Conservation (phyloP, 805 yeast species). For the Hyphopichia homilentoma region DNA sequence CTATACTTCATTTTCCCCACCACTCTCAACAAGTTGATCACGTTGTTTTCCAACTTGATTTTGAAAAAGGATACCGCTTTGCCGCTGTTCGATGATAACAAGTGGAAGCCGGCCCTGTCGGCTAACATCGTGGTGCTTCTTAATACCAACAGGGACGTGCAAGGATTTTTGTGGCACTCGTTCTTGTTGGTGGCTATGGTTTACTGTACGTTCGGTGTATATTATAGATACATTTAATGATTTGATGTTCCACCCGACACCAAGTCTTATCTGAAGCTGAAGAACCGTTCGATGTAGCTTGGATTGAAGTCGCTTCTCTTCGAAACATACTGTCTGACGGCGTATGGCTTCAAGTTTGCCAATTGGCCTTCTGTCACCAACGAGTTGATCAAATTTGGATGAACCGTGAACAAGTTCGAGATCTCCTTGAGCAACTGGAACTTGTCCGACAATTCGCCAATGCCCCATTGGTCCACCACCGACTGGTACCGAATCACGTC, state of each 20-base stretch:
- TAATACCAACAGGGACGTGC: no score
- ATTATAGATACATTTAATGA: constrained; percentile 5
- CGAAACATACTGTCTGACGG: constrained; percentile 62
- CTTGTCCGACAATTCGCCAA: constrained; percentile 55
- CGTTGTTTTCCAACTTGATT: constrained; percentile 5
- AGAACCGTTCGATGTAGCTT: constrained; percentile 45
- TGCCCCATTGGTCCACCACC: constrained; percentile 62
- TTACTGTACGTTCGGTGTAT: constrained; percentile 6
- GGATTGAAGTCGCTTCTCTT: constrained; percentile 69
- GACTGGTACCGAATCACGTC: constrained; percentile 78
- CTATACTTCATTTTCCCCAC: constrained; percentile 17
- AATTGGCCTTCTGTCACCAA: constrained; percentile 79
- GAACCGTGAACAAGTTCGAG: constrained; percentile 81
- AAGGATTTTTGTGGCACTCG: no score
- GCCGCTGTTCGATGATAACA: constrained; percentile 8
- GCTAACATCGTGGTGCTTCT: constrained; percentile 2
- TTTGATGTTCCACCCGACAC: no score
- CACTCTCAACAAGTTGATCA: constrained; percentile 15
- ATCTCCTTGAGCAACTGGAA: constrained; percentile 75
- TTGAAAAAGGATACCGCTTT: neutral
- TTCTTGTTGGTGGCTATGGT: constrained; percentile 1
- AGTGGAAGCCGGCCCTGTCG: constrained; percentile 7
- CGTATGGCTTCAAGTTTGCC: constrained; percentile 56
- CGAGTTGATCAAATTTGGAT: constrained; percentile 72
- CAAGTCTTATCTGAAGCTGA: constrained; percentile 25